A percentile compares a stretch with the other conserved stretches of the same genome.
These are phyloP conservation scores for Colletotrichum tropicicola DNA, from an alignment of 2,329 filamentous ascomycete genomes.

Conservation along the genomic window DNA sequence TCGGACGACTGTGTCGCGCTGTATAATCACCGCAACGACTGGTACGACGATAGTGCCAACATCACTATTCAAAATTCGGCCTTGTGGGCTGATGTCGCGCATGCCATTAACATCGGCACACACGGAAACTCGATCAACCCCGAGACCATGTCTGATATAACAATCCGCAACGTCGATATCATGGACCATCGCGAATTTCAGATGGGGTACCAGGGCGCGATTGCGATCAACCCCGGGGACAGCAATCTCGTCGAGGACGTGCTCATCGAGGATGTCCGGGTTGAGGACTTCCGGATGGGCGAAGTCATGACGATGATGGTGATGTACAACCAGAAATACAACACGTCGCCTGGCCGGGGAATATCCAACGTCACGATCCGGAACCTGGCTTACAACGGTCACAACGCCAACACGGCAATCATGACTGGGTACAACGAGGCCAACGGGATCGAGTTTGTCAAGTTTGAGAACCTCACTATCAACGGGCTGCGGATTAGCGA, in stretches of 20 bases:
- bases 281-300: slow-evolving; percentile 39
- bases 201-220: slow-evolving; percentile 42
- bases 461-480: slow-evolving; percentile 36
- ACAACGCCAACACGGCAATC: slow-evolving; percentile 30
- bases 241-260: slow-evolving; percentile 38
- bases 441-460: slow-evolving; percentile 28
- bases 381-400: slow-evolving; percentile 32
- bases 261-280: slow-evolving; percentile 36
- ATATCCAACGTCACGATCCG: slow-evolving; percentile 40
- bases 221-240: slow-evolving; percentile 42
- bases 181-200: slow-evolving; percentile 43
- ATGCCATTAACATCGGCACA: slow-evolving; percentile 45
- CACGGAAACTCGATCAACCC: slow-evolving; percentile 41
- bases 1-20: slow-evolving; percentile 44
- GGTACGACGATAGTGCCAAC: slow-evolving; percentile 40
- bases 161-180: slow-evolving; percentile 42
- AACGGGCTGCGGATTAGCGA: slow-evolving; percentile 35
- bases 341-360: slow-evolving; percentile 39
- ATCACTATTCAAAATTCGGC: slow-evolving; percentile 40
- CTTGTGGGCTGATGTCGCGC: slow-evolving; percentile 41
- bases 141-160: slow-evolving; percentile 39
- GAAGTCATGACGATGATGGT: slow-evolving; percentile 41
- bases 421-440: slow-evolving; percentile 28
- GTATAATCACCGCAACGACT: slow-evolving; percentile 40
- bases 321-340: slow-evolving; percentile 42